These are phyloP conservation scores for Trichoderma parareesei DNA, from an alignment of 495 filamentous ascomycete genomes.

Conservation along the genomic window DNA sequence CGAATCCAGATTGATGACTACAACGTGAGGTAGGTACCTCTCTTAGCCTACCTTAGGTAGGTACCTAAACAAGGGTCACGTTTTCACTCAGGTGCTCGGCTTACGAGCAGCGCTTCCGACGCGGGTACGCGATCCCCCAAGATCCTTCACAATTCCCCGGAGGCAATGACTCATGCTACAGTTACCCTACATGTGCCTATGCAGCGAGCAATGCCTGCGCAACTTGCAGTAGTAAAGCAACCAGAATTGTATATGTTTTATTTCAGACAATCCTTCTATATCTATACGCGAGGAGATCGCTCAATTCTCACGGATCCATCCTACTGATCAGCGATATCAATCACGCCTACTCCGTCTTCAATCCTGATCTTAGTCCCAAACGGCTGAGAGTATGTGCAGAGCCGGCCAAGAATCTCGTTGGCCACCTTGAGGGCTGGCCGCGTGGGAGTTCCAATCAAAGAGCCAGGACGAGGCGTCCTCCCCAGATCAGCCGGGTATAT, in stretches of 20 bases:
- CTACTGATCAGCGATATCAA: background rate
- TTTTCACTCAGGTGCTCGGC: background rate
- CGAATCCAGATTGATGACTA: too few species aligned
- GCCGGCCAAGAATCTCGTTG: background rate
- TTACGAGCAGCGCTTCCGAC: background rate
- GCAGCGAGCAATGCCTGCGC: too few species aligned
- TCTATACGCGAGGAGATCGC: too few species aligned
- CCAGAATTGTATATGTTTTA: too few species aligned
- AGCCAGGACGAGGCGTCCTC: background rate
- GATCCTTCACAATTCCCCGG: too few species aligned
- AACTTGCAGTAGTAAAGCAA: too few species aligned
- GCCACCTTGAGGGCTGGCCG: background rate
- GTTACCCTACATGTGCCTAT: too few species aligned
- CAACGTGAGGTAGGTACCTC: background rate
- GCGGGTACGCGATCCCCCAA: slow-evolving; percentile 6
- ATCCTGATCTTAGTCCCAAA: background rate
- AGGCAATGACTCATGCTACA: too few species aligned
- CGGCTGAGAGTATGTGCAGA: background rate
- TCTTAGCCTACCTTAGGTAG: background rate
- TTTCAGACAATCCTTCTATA: too few species aligned
- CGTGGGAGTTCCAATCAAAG: slow-evolving; percentile 1
- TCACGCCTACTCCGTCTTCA: background rate
- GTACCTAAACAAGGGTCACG: background rate
- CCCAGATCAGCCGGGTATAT: background rate
- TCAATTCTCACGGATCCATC: background rate